Conservation (phyloP, 495 filamentous ascomycete species). For the Glonium stellatum region DNA sequence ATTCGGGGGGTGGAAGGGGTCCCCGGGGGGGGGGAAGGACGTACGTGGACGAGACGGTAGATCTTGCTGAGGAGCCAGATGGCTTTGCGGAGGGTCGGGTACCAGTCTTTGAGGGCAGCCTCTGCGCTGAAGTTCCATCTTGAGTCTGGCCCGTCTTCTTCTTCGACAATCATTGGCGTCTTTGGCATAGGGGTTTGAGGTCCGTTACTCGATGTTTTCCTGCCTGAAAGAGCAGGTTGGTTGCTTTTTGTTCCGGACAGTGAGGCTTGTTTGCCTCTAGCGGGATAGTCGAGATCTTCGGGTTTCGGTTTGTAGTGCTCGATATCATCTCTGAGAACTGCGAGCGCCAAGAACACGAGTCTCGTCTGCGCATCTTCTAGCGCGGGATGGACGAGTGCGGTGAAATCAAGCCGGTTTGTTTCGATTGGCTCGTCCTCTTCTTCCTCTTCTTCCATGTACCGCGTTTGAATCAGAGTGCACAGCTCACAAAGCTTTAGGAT, state of each 20-base stretch:
- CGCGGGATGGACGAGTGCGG: constrained; percentile 56
- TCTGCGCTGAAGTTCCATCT: constrained; percentile 31
- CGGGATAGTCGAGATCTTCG: constrained; percentile 62
- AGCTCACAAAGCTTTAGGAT: constrained; percentile 73
- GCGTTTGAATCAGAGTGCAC: constrained; percentile 73
- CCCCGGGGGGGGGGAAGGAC: constrained; percentile 35
- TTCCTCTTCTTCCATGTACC: constrained; percentile 66
- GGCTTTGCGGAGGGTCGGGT: constrained; percentile 66
- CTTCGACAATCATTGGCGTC: constrained; percentile 47
- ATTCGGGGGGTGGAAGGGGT: constrained; percentile 34
- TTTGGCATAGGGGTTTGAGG: constrained; percentile 45
- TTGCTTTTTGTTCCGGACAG: constrained; percentile 42
- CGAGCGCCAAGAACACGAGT: constrained; percentile 64
- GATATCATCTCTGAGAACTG: constrained; percentile 61
- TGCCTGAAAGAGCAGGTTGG: constrained; percentile 37
- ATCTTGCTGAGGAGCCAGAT: constrained; percentile 79
- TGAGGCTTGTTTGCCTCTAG: constrained; percentile 41
- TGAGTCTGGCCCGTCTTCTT: constrained; percentile 33
- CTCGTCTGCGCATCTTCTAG: constrained; percentile 69
- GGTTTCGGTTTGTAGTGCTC: constrained; percentile 62
- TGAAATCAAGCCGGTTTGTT: constrained; percentile 57
- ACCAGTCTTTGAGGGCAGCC: constrained; percentile 49
- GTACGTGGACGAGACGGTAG: constrained; percentile 73
- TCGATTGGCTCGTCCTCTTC: constrained; percentile 46
- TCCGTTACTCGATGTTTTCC: constrained; percentile 36